Evolutionary conservation across 2,329 filamentous ascomycete genomes (phyloP).

Genomic region (Botrytis cinerea): DNA sequence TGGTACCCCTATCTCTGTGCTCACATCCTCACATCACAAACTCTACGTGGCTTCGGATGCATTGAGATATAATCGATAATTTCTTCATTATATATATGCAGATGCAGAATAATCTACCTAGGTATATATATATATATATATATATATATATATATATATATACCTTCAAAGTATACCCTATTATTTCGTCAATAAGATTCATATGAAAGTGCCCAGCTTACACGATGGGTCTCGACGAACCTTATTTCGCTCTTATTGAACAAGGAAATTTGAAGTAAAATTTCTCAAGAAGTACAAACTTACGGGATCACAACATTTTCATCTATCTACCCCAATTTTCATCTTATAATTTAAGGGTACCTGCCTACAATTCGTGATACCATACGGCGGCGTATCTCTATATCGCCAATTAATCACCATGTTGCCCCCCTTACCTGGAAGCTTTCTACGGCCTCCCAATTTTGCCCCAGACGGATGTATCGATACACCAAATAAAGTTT

Average conservation of each 20-base stretch:
- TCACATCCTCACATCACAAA: background rate
- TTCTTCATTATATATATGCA: background rate
- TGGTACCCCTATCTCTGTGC: background rate
- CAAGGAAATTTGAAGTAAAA: background rate
- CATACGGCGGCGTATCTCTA: background rate
- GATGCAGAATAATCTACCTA: background rate
- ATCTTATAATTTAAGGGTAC: slow-evolving; percentile 21
- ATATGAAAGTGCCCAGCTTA: background rate
- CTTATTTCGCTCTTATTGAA: background rate
- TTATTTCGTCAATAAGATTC: background rate
- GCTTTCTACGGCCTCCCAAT: background rate
- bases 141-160: no score
- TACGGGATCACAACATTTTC: slow-evolving; percentile 24
- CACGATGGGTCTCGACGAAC: background rate
- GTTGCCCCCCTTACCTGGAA: background rate
- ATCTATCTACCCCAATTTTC: slow-evolving; percentile 13
- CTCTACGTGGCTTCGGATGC: background rate
- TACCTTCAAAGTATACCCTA: background rate
- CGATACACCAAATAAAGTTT: slow-evolving; percentile 13
- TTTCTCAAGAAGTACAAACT: background rate
- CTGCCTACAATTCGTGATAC: slow-evolving; percentile 20
- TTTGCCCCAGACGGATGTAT: slow-evolving; percentile 11
- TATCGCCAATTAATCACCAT: background rate
- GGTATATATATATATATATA: no score
- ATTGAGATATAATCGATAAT: background rate